Evolutionary conservation across 2,329 filamentous ascomycete genomes (phyloP), one percentile per base, ranked within the genome.

Genomic region (Colletotrichum sp.): DNA sequence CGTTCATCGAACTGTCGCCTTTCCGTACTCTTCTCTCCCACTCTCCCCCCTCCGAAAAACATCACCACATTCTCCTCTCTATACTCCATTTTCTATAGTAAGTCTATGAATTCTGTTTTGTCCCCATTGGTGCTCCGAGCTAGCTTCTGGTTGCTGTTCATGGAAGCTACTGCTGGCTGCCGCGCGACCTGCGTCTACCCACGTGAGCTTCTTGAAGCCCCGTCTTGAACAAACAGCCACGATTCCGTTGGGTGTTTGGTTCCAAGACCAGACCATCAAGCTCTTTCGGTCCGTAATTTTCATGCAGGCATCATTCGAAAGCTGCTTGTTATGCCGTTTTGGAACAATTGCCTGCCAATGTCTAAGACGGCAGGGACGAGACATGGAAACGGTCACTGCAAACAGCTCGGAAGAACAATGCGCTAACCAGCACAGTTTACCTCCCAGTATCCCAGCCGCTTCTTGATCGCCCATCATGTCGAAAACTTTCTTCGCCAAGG

Each of bases 401-500:
- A 73, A 16, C 34, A 75, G 59, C 36, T 73, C 43, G 16, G 5
- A 39, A 24, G 70, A 52, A 63, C 32, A 48, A 32, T 36, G 18
- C 32, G 43, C 73, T 75, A 65, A 75, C 36, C 24, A 30, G 9
- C 26, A 57, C n/a, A 73, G 70, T 48, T 65, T 67, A 28, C 30
- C 43, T 52, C 26, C 30, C 15, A 59, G 64, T 28, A 43, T 55
- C 26, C 73, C 69, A 59, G 71, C 63, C 74, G 72, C 71, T 67
- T 72, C 52, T 76, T 76, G 71, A 74, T 67, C 57, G 32, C 63
- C 75, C 82, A 86, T 73, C 81, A 89, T 90, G 88, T 86, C 85
- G 74, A 90, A 90, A 84, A 85, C 85, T 70, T 91, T 91, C 81
- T 85, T 92, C 84, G 92, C 93, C 83, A 94, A 93, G 82, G 96